Conservation (phyloP, 345 rosid genomes). For the Mercurialis annua region DNA sequence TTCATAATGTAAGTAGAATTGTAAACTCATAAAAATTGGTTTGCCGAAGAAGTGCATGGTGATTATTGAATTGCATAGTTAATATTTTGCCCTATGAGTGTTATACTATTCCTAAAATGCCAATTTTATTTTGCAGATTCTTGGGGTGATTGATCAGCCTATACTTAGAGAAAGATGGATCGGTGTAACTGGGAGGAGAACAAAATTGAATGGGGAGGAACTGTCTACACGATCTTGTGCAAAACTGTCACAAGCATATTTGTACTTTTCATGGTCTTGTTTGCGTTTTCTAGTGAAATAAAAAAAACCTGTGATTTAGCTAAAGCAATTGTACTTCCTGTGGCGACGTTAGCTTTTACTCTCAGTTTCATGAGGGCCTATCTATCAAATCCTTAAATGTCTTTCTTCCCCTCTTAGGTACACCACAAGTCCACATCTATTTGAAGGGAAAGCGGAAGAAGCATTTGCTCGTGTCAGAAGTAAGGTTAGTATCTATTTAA, state of each 20-base stretch:
- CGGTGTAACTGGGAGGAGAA: constrained; percentile 71
- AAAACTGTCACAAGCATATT: constrained; percentile 68
- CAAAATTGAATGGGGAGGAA: constrained; percentile 71
- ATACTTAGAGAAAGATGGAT: constrained; percentile 87
- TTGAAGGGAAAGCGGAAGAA: constrained; percentile 67
- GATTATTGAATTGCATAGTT: not conserved
- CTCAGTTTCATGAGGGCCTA: constrained; percentile 6
- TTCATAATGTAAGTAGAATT: not conserved
- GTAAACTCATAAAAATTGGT: not conserved
- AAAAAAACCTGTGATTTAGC: constrained; percentile 9
- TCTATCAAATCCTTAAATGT: constrained; percentile 3
- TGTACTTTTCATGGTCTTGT: constrained; percentile 44
- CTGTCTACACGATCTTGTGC: constrained; percentile 67
- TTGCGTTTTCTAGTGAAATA: not conserved
- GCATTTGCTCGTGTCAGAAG: constrained; percentile 79
- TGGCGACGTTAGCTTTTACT: constrained; percentile 3
- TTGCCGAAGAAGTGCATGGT: not conserved
- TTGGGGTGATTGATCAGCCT: constrained; percentile 92
- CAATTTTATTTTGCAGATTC: constrained; percentile 44
- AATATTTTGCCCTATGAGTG: not conserved
- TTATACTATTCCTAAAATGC: not conserved
- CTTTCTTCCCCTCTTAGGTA: constrained; percentile 44
- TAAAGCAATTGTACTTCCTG: not conserved
- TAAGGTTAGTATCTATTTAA: constrained; percentile 49
- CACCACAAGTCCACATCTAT: constrained; percentile 96